Percentiles rank a stretch among this genome's conserved stretches.
Evolutionary conservation across 1,284 basidiomycete species (phyloP).

Genomic region (Cryptococcus jaspeensis): DNA sequence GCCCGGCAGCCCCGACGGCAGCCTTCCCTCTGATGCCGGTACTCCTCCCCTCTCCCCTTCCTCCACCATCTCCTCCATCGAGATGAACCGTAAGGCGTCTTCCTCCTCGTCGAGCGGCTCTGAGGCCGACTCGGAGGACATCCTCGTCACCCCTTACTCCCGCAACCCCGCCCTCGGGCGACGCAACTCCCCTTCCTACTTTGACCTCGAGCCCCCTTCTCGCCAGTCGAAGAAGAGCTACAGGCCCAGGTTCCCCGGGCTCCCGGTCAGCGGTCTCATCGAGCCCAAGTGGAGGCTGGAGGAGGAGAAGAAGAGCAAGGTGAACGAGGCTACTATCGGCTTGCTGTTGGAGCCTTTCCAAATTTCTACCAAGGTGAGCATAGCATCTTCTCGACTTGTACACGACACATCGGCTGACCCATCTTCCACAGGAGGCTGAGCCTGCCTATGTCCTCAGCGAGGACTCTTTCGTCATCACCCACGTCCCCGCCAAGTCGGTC

Average conservation of each 20-base stretch:
- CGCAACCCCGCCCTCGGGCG: conserved; percentile 5
- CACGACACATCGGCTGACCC: neutral
- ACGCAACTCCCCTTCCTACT: conserved; percentile 15
- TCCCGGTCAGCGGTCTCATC: conserved; percentile 20
- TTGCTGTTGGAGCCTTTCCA: conserved; percentile 21
- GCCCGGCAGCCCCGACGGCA: neutral
- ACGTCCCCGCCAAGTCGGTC: conserved; percentile 22
- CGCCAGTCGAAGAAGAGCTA: conserved; percentile 10
- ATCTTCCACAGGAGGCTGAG: conserved; percentile 7
- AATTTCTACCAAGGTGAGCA: conserved; percentile 14
- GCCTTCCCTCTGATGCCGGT: conserved; percentile 8
- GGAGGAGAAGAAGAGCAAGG: conserved; percentile 7
- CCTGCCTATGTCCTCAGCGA: conserved; percentile 18
- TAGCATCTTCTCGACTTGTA: neutral
- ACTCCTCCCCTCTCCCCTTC: conserved; percentile 19
- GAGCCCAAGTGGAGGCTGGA: conserved; percentile 26
- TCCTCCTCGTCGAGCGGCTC: conserved; percentile 9
- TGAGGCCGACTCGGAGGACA: conserved; percentile 12
- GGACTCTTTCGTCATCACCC: conserved; percentile 23
- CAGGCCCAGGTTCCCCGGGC: conserved; percentile 12
- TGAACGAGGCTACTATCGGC: neutral
- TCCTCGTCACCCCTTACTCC: conserved; percentile 13
- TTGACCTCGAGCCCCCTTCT: conserved; percentile 10
- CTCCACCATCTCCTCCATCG: conserved; percentile 8
- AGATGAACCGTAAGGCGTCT: conserved; percentile 10